Evolutionary conservation across 495 filamentous ascomycete genomes (phyloP).

Genomic region (Trichoderma orchidacearum): DNA sequence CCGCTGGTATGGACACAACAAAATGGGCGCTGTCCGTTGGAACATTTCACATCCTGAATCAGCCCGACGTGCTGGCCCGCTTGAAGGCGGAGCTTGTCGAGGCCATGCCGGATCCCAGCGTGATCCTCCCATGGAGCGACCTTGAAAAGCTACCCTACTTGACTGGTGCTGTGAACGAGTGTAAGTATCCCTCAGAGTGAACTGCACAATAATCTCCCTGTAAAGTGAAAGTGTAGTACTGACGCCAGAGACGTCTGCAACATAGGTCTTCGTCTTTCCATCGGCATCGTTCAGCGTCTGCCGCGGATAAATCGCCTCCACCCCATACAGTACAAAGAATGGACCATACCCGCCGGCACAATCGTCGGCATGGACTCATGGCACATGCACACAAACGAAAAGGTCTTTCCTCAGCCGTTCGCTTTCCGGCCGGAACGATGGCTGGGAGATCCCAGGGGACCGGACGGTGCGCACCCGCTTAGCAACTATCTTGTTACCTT

Average conservation of each 20-base stretch:
- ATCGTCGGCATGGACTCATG: constrained; percentile 31
- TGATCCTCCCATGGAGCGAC: constrained; percentile 9
- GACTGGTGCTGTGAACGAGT: constrained; percentile 29
- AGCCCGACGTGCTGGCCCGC: constrained; percentile 14
- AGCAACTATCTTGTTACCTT: too few species aligned
- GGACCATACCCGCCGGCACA: too few species aligned
- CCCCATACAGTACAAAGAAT: constrained; percentile 16
- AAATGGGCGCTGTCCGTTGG: constrained; percentile 22
- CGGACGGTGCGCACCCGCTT: constrained; percentile 24
- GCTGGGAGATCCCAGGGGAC: constrained; percentile 16
- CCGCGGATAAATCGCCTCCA: constrained; percentile 15
- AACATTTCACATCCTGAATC: constrained; percentile 22
- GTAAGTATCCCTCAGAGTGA: constrained; percentile 25
- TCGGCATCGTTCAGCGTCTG: too few species aligned
- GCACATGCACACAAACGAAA: constrained; percentile 31
- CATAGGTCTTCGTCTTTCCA: too few species aligned
- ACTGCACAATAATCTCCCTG: too few species aligned
- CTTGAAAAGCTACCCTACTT: constrained; percentile 33
- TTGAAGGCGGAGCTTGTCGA: constrained; percentile 14
- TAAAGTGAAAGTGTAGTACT: too few species aligned
- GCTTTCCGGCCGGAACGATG: constrained; percentile 38
- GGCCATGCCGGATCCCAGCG: constrained; percentile 6
- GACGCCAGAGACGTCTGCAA: too few species aligned
- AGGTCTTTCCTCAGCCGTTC: constrained; percentile 32
- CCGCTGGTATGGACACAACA: constrained; percentile 35